Evolutionary conservation across 2,329 filamentous ascomycete genomes (phyloP), one percentile per base, ranked within the genome.

Genomic region (Parafenestella ontariensis): DNA sequence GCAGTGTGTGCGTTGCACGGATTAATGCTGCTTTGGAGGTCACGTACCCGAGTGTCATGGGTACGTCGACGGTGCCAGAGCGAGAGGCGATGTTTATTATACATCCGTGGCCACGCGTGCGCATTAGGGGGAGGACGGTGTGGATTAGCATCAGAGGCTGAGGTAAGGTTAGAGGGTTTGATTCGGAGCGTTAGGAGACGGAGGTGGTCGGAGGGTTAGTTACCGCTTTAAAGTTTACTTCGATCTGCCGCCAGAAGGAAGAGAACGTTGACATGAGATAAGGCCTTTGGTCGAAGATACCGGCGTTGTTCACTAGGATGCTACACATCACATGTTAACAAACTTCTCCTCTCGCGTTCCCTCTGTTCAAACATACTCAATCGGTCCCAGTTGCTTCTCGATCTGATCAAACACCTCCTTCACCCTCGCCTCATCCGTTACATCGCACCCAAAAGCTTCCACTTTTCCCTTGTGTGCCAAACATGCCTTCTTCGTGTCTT

Each of bases 11-110:
- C 17, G 68, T 70, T 9, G 67, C 69, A 3, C 69, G 63, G 7
- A 68, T 66, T 26, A 72, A 26, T 8, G 69, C 66, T 9, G 68
- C 68, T 50, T 72, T 72, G 3, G 60, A 66, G 1, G 63, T 62
- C 4, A 67, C 67, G 29, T 71, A 72, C 15, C 67, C 69, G 3
- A 71, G 44, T 1, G 68, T 71, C 68, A 72, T 70, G 3, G 68
- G 67, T 3, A 72, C 68, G 41, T 72, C 67, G 3, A 72, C 67
- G 0, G 68, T 72, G 1, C 67, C 69, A 24, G 66, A 65, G 3
- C 68, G 56, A 6, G 62, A 68, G 1, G 68, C 65, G 20, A 72
- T 71, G 41, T 71, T 71, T 49, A 71, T 71, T 21, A 72, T 71
- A 26, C 68, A 72, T 11, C 69, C 69, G 15, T 55, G 45, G n/a